phyloP scores from a whole-genome alignment of 257 asterid genomes.

The Scutellaria galericulata region DNA sequence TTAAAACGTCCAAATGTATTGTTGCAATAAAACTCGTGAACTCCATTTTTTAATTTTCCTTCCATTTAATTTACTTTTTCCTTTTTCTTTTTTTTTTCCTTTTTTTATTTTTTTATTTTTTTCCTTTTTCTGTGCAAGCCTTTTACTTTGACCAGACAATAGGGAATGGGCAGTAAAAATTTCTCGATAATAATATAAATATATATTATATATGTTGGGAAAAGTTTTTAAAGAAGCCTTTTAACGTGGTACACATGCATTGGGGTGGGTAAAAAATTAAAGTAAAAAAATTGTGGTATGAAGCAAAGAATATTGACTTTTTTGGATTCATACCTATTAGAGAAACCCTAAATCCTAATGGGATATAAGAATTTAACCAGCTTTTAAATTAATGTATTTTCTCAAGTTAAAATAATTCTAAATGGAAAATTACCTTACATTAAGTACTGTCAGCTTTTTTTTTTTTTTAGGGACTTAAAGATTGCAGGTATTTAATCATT shows the following conservation, averaged over 20 bases:
- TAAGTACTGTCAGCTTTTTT: conserved; percentile 36
- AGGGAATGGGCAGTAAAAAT: conserved; percentile 40
- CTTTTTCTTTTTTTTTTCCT: too few relatives aligned
- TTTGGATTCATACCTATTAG: conserved; percentile 47
- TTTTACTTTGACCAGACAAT: conserved; percentile 53
- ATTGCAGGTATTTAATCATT: conserved; percentile 39
- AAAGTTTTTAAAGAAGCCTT: conserved; percentile 36
- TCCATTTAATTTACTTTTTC: conserved; percentile 3
- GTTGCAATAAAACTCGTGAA: conserved; percentile 34
- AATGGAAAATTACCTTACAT: conserved; percentile 33
- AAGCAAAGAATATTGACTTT: conserved; percentile 74
- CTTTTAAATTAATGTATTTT: neutral
- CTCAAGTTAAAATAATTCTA: neutral
- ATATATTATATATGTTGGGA: conserved; percentile 11
- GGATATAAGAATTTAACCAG: conserved; percentile 2
- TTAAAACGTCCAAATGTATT: conserved; percentile 1
- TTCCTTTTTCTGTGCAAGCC: conserved; percentile 13
- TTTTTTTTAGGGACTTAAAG: conserved; percentile 10
- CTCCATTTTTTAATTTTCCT: conserved; percentile 22
- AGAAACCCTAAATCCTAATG: conserved; percentile 29
- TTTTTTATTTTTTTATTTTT: neutral
- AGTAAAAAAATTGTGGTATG: conserved; percentile 33
- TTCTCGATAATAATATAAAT: conserved; percentile 14
- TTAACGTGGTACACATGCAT: conserved; percentile 57
- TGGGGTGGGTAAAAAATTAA: conserved; percentile 41